Evolutionary conservation across 768 basidiomycete genomes (phyloP), one percentile per base, ranked within the genome.

Genomic region (Lentinula sp.): DNA sequence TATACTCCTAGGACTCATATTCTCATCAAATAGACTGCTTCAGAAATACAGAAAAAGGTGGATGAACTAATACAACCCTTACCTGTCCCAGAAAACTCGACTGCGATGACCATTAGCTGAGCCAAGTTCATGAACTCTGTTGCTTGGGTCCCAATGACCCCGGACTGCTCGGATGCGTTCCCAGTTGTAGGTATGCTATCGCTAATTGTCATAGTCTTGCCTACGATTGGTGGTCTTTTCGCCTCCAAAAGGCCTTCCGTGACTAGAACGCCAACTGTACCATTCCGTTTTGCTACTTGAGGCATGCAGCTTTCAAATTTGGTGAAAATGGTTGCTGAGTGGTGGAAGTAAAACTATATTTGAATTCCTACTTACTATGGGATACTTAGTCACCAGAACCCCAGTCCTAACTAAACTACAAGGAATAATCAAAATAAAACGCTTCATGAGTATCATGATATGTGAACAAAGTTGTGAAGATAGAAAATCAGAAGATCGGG

Each of bases 31-130:
- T 18, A 91, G 89, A 81, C 83, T 43, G 88, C 88, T 13, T 73
- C 81, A 43, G 89, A 91, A 18, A 83, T 83, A 51, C 87, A 90
- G 70, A 91, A 85, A 76, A 89, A 86, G 68, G 86, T 91, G 1
- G 83, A 85, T 68, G 86, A 87, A 49, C 76, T 91, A 54, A 82
- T 87, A 23, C 74, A 79, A 62, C 73, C 83, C 58, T 67, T 79
- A 70, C 66, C 77, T 46, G 55, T 53, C 64, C 15, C 46, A 23
- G 60, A 57, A n/a, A 52, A n/a, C 2, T 48, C 45, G 7, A 59
- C 18, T 11, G 8, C 43, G 15, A 59, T 49, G 57, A 5, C 34
- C 16, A 59, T n/a, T 35, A 21, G 37, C 42, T 59, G 46, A 59
- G 16, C n/a, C 11, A 3, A 5, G n/a, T 34, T 2, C 23, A 7